Evolutionary conservation across 2,329 filamentous ascomycete genomes (phyloP).

Genomic region (Gremmenia infestans): DNA sequence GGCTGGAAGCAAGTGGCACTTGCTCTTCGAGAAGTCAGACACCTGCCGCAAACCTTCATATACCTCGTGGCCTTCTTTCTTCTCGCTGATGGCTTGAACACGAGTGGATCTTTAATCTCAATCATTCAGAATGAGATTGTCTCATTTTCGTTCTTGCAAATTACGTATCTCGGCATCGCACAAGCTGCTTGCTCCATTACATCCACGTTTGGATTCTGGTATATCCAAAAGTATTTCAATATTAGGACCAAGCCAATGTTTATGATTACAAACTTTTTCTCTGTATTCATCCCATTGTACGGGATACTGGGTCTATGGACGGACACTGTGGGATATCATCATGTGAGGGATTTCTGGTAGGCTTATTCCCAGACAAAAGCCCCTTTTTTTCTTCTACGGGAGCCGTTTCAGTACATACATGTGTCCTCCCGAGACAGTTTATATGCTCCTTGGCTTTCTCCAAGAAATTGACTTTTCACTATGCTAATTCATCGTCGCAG

Average conservation of each 20-base stretch:
- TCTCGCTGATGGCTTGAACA: slow-evolving; percentile 38
- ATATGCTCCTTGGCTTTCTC: too few species aligned
- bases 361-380: too few species aligned
- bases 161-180: slow-evolving; percentile 37
- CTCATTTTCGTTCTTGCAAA: slow-evolving; percentile 37
- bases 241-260: slow-evolving; percentile 39
- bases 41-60: slow-evolving; percentile 37
- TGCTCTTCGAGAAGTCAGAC: slow-evolving; percentile 33
- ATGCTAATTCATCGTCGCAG: too few species aligned
- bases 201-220: slow-evolving; percentile 39
- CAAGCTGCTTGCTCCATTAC: slow-evolving; percentile 35
- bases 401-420: too few species aligned
- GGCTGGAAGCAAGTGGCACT: slow-evolving; percentile 39
- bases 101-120: slow-evolving; percentile 34
- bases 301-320: slow-evolving; percentile 39
- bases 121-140: slow-evolving; percentile 39
- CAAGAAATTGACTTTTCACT: too few species aligned
- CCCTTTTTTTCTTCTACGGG: too few species aligned
- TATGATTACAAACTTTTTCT: slow-evolving; percentile 38
- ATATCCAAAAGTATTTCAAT: slow-evolving; percentile 37
- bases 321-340: slow-evolving; percentile 35
- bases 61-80: slow-evolving; percentile 40
- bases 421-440: too few species aligned
- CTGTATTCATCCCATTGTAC: slow-evolving; percentile 37
- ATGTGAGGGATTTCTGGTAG: slow-evolving; percentile 34